Evolutionary conservation across 108 stramenopile species (phyloP).

Genomic region (Nannochloropsis oceanica): DNA sequence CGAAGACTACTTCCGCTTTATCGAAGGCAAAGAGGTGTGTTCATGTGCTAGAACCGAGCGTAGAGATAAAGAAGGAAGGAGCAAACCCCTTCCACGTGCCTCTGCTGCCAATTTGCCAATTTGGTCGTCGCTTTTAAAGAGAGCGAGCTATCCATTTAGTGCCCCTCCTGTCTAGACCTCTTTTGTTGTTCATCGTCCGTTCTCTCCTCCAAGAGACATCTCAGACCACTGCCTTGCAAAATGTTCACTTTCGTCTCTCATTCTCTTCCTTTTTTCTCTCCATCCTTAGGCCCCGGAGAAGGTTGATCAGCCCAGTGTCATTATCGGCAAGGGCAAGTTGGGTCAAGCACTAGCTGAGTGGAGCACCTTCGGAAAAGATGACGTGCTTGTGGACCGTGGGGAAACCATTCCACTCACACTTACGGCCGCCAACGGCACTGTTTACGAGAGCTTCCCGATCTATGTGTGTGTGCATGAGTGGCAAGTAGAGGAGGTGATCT

Average conservation of each 20-base stretch:
- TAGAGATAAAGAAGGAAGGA: no score
- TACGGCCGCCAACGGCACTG: neutral
- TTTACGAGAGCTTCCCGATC: constrained; percentile 8
- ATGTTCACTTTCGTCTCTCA: no score
- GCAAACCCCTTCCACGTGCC: no score
- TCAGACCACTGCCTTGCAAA: no score
- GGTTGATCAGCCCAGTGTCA: constrained; percentile 12
- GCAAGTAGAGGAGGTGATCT: constrained; percentile 14
- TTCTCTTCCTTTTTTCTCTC: no score
- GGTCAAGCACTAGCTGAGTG: constrained; percentile 15
- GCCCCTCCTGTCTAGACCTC: no score
- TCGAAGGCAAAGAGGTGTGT: neutral
- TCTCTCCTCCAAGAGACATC: no score
- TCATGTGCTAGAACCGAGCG: no score
- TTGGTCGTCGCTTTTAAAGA: no score
- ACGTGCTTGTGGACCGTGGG: constrained; percentile 11
- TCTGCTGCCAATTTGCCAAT: no score
- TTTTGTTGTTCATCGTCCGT: no score
- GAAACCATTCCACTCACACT: constrained; percentile 3
- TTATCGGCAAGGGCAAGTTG: constrained; percentile 19
- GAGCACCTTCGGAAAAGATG: constrained; percentile 3
- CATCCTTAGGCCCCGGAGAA: neutral
- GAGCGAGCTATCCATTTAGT: no score
- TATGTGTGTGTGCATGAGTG: constrained; percentile 24
- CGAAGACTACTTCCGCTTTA: neutral